Conservation (phyloP, 768 basidiomycete species). For the Panus rudis region DNA sequence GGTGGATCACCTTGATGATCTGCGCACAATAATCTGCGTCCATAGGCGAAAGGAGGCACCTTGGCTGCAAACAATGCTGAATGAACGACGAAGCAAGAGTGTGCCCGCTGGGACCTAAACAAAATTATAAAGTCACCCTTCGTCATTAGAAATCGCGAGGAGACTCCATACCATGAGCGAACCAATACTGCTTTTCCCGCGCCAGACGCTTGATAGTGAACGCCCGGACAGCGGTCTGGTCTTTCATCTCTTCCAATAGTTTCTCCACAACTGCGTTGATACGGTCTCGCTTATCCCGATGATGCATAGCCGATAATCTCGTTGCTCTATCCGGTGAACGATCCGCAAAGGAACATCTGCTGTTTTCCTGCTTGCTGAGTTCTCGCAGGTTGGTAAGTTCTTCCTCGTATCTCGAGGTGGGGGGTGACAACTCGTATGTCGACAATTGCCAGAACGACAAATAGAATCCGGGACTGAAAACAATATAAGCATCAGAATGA, state of each 20-base stretch:
- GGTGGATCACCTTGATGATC: constrained; percentile 83
- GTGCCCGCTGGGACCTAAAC: constrained; percentile 37
- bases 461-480: constrained; percentile 79
- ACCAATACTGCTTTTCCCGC: constrained; percentile 81
- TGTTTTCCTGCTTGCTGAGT: constrained; percentile 63
- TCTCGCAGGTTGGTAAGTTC: constrained; percentile 56
- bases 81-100: constrained; percentile 58
- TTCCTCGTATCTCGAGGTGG: constrained; percentile 71
- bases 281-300: constrained; percentile 59
- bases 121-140: background rate
- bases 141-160: background rate
- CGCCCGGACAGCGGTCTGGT: constrained; percentile 62
- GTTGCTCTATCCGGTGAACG: constrained; percentile 61
- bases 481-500: constrained; percentile 7
- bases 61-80: constrained; percentile 89
- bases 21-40: constrained; percentile 94
- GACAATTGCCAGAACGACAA: constrained; percentile 96
- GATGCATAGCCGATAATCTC: constrained; percentile 47
- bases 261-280: constrained; percentile 53
- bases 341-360: constrained; percentile 56
- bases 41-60: constrained; percentile 90
- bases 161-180: constrained; percentile 47
- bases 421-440: constrained; percentile 81
- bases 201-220: constrained; percentile 73
- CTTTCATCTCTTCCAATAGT: constrained; percentile 65